Conservation (phyloP, 176 grass and related monocot species). For the Metroxylon sagu region DNA sequence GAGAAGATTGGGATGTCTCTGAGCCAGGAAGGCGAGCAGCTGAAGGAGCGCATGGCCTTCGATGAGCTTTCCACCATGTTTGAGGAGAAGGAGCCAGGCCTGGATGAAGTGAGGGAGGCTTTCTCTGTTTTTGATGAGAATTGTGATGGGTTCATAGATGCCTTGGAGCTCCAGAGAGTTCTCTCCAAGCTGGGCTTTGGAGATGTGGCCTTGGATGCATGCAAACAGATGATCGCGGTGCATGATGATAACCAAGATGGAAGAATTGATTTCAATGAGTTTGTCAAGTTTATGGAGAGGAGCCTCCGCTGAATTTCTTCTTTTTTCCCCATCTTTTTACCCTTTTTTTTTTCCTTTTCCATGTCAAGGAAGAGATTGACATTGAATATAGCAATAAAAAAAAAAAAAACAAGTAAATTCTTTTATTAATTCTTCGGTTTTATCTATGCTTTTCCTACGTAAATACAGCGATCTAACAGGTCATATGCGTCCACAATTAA, state of each 20-base stretch:
- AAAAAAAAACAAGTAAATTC: no score
- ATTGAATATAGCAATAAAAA: no score
- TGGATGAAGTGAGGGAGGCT: conserved; percentile 47
- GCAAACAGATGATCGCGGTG: conserved; percentile 56
- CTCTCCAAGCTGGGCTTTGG: conserved; percentile 51
- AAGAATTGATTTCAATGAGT: conserved; percentile 65
- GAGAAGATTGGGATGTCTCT: conserved; percentile 24
- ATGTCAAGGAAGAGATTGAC: conserved; percentile 20
- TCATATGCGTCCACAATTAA: no score
- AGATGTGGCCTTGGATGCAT: conserved; percentile 20
- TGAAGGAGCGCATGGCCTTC: conserved; percentile 19
- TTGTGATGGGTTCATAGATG: conserved; percentile 60
- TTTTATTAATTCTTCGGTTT: no score
- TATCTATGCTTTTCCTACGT: no score
- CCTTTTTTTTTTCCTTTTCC: conserved; percentile 17
- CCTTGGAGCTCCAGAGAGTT: conserved; percentile 53
- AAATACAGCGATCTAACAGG: no score
- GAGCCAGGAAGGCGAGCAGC: conserved; percentile 10
- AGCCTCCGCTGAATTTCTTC: conserved; percentile 24
- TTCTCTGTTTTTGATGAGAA: conserved; percentile 73
- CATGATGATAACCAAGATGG: conserved; percentile 65
- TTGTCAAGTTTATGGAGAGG: conserved; percentile 51
- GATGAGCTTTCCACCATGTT: conserved; percentile 55
- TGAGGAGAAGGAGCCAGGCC: conserved; percentile 57
- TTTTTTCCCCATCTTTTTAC: not conserved